Evolutionary conservation across 116 monocot genomes (phyloP), one percentile per base, ranked within the genome.

Genomic region (Trichopus zeylanicus): DNA sequence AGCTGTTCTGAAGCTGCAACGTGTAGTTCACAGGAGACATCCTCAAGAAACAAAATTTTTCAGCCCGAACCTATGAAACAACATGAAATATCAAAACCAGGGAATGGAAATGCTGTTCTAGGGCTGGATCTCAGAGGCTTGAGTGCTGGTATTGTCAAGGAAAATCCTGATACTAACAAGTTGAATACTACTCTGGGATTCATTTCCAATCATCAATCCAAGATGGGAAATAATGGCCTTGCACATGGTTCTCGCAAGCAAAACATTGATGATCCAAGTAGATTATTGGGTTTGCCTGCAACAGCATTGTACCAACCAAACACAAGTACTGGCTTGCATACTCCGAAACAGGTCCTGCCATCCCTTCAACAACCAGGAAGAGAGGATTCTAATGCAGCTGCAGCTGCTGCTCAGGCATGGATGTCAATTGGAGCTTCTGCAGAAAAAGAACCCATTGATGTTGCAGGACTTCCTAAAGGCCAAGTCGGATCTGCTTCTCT

Each of bases 381-480:
- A 63, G 75, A 73, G 56, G 55, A 69, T 66, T 46, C 42, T 8
- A 64, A 56, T 69, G 56, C 53, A 57, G 64, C 85, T 27, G 64
- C 70, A 42, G 67, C 71, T 35, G 71, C 75, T 46, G 68, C 70
- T 61, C 62, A 66, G 25, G 46, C 81, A 37, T 82, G 89, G 78
- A 89, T 85, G 67, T 82, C 88, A 0, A 53, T 76, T 46, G 84
- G 79, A 52, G 48, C 67, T 55, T 59, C 75, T 20, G 26, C 54
- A 26, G 71, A 72, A 48, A 66, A 42, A 12, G 73, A 70, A 66
- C 26, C 57, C 6, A 26, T 67, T 56, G 61, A 59, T 53, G 19
- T 38, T 42, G 46, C 33, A 18, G 56, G 31, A 28, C 25, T 57
- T 56, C 32, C 34, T 23, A 56, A 63, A 39, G 60, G 29, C 27